Base-by-base conservation (phyloP, 2,329 filamentous ascomycete genomes). In the Teratosphaeria gauchensis region DNA sequence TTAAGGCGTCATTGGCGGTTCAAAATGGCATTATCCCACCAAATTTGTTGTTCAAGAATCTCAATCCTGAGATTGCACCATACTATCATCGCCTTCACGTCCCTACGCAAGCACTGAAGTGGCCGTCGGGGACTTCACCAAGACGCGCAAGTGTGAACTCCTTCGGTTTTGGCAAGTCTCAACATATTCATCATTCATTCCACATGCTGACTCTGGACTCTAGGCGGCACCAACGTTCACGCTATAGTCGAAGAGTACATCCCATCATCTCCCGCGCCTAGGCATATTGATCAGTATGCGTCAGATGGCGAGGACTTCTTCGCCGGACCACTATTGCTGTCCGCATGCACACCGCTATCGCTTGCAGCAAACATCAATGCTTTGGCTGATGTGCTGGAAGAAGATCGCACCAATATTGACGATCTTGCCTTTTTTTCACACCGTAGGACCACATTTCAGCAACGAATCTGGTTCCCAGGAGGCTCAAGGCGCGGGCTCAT, bases 11-110 rank as follows among this genome's bases (percentile, higher is more conserved):
- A 3, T 56, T 69, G 1, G 58, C 61, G 4, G 33, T 69, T 19
- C 61, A 70, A 51, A 56, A 64, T 24, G 61, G 59, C n/a, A 28
- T 54, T 6, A 65, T 71, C 16, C 63, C 64, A 9, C 65, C 67
- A 54, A 54, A 31, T 33, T 9, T 54, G 24, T 11, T 30, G 8
- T 54, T 30, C 16, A 35, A 54, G 4, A 54, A 54, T 14, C 53
- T 31, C 24, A 54, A 54, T 24, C 53, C 35, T 16, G 35, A 42
- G n/a, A 42, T 42, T 16, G n/a, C 12, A 4, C 35, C 9, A 16
- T 42, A 42, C 35, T 42, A 42, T 42, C 35, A 42, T 42, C 11
- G 35, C 35, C 35, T 42, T 5, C 35, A 42, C 4, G 35, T 42
- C 12, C 35, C 35, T 42, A 42, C 35, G 11, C 35, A 42, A 16